These are phyloP conservation scores for Fusarium penzigii DNA, from an alignment of 2,329 filamentous ascomycete genomes.

Conservation along the genomic window DNA sequence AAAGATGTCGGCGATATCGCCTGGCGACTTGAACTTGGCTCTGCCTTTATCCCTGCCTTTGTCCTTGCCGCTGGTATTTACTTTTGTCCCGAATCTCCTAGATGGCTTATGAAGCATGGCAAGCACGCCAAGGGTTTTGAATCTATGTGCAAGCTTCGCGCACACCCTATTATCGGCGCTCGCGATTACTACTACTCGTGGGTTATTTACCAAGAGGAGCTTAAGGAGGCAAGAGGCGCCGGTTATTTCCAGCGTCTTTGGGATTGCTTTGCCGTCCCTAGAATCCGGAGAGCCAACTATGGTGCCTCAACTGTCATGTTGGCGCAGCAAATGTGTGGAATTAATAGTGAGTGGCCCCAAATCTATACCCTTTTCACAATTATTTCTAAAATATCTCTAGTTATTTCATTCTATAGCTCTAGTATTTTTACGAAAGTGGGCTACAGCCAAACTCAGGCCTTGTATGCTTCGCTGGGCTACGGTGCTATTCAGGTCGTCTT, in stretches of 20 bases:
- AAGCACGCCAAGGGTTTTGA: constrained; percentile 55
- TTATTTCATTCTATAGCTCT: constrained; percentile 70
- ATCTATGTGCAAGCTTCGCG: constrained; percentile 36
- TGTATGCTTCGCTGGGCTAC: constrained; percentile 44
- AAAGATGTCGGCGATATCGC: constrained; percentile 51
- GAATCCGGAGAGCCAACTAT: constrained; percentile 31
- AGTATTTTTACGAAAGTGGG: constrained; percentile 59
- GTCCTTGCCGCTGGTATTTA: constrained; percentile 57
- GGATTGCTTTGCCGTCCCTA: constrained; percentile 2
- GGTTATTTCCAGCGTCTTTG: too few relatives aligned
- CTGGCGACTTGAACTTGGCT: constrained; percentile 61
- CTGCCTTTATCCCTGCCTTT: constrained; percentile 53
- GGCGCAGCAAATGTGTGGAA: constrained; percentile 6
- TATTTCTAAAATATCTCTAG: background rate
- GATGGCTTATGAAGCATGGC: constrained; percentile 61
- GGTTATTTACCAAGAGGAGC: too few relatives aligned
- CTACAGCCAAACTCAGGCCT: constrained; percentile 50
- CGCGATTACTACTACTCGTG: too few relatives aligned
- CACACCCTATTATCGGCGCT: too few relatives aligned
- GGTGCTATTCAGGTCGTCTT: constrained; percentile 48
- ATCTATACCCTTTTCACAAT: too few relatives aligned
- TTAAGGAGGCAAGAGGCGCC: too few relatives aligned
- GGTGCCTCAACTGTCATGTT: constrained; percentile 1
- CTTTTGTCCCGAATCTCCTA: constrained; percentile 61
- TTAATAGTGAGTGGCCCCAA: background rate